Evolutionary conservation across 2,329 filamentous ascomycete genomes (phyloP), one percentile per base, ranked within the genome.

Genomic region (Botrytis paeoniae): DNA sequence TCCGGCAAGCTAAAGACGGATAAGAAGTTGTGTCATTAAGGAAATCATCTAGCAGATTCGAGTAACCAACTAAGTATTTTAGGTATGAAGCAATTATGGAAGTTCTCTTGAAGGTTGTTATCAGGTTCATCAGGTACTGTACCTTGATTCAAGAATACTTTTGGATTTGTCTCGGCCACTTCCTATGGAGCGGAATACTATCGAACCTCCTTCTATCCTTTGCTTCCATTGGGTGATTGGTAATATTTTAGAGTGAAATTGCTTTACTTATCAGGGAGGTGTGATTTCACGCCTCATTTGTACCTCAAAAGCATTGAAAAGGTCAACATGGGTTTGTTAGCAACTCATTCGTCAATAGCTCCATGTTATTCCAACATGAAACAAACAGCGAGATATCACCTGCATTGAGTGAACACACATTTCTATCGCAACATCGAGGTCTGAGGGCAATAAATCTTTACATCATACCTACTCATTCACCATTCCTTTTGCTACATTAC

Each of bases 331-430:
- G 62, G n/a, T 48, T 48, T 32, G 45, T 57, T 16, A 39, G 25
- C 64, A 29, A 29, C 20, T 29, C 45, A 29, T 22, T 68, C 10
- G 32, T 39, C n/a, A 29, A 54, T 14, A 48, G 43, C 20, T 25
- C 61, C 37, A 22, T 45, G 39, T 14, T 62, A 9, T 63, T 43
- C 37, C 61, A 43, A 32, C 63, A 51, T 51, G 20, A 65, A 51
- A 37, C 63, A 20, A 65, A 65, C 43, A 16, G 45, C 32, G 62
- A 65, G 41, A 65, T 65, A 35, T 65, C 41, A 65, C 39, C 29
- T 64, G 62, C 39, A 45, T 64, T 45, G 62, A 18, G 29, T 25
- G 37, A 32, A 45, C 14, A 54, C 14, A 54, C 32, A 54, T 20
- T 51, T n/a, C 25, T 14, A 25, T 65, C 20, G 1, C 8, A 48